A percentile compares a stretch with the other conserved stretches of the same genome.
These are phyloP conservation scores for Zizania latifolia DNA, from an alignment of 176 grass and related monocot species.

Conservation along the genomic window DNA sequence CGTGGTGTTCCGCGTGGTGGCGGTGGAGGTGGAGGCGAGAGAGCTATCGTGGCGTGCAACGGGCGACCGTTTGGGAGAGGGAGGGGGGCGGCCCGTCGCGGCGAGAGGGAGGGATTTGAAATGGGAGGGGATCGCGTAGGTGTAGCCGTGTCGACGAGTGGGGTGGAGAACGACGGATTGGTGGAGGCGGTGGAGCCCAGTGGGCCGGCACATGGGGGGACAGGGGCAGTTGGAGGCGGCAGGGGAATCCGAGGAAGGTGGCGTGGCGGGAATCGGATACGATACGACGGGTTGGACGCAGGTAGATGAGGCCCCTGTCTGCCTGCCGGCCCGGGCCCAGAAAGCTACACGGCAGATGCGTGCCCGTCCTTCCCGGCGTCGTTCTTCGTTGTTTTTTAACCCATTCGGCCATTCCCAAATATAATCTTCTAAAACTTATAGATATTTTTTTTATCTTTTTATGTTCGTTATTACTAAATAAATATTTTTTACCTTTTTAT, in stretches of 20 bases:
- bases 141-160: neutral
- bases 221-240: constrained; percentile 15
- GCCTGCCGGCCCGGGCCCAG: neutral
- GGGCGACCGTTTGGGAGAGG: constrained; percentile 51
- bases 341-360: constrained; percentile 4
- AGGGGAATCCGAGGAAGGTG: constrained; percentile 74
- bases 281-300: neutral
- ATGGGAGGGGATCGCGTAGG: constrained; percentile 5
- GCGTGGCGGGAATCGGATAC: too few species aligned
- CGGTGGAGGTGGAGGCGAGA: neutral
- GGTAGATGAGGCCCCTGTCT: neutral
- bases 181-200: constrained; percentile 40
- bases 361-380: neutral
- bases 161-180: neutral
- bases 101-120: constrained; percentile 38
- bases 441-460: too few species aligned
- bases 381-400: too few species aligned
- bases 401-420: too few species aligned
- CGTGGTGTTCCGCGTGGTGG: neutral
- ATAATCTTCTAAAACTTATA: too few species aligned
- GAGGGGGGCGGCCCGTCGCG: too few species aligned
- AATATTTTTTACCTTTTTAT: too few species aligned
- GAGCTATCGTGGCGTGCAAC: neutral
- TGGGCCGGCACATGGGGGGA: constrained; percentile 30
- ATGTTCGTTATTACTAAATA: too few species aligned